Evolutionary conservation across 1,139 yeast genomes (phyloP).

Genomic region (Sugiyamaella neomexicana): DNA sequence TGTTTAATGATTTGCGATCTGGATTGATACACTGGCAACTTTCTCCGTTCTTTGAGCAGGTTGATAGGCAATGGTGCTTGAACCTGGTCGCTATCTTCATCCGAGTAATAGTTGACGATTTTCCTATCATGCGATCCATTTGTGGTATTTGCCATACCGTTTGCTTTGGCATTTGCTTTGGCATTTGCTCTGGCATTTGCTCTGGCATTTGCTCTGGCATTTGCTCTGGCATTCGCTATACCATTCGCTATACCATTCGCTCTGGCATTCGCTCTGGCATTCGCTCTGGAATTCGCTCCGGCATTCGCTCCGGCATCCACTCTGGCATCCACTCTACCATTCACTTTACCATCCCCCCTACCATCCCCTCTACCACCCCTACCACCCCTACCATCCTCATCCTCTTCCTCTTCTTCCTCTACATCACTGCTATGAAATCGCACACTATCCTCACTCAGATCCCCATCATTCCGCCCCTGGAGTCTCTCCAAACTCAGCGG

Average conservation of each 20-base stretch:
- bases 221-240: no score
- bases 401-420: conserved; percentile 5
- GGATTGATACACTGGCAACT: conserved; percentile 76
- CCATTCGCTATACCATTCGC: no score
- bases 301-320: conserved; percentile 41
- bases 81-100: conserved; percentile 39
- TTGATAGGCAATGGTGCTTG: conserved; percentile 8
- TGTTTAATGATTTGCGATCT: conserved; percentile 61
- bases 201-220: no score
- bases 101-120: no score
- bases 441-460: conserved; percentile 25
- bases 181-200: no score
- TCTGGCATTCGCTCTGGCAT: no score
- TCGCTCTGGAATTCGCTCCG: no score
- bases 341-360: conserved; percentile 2
- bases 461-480: conserved; percentile 22
- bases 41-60: conserved; percentile 44
- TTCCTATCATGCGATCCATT: no score
- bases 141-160: no score
- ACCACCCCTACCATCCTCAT: no score
- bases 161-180: no score
- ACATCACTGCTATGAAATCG: conserved; percentile 18
- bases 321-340: conserved; percentile 26
- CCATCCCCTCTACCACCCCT: no score
- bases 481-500: conserved; percentile 27